These are phyloP conservation scores for Flaveria robusta DNA, from an alignment of 129 eudicot species.

Conservation along the genomic window DNA sequence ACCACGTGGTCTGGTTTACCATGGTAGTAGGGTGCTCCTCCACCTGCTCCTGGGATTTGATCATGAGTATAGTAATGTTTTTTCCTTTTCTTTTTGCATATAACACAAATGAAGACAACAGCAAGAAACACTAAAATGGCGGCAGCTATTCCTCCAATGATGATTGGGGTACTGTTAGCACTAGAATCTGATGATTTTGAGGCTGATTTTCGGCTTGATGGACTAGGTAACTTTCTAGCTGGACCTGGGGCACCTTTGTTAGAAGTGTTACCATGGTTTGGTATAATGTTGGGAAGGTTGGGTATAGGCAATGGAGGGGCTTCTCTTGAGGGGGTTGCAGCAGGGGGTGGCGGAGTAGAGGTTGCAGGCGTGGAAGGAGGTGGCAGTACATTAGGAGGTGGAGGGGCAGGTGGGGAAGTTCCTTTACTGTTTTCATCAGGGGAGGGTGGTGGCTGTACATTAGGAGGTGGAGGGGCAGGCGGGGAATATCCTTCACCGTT, in stretches of 20 bases:
- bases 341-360: constrained; percentile 30
- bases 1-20: constrained; percentile 52
- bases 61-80: constrained; percentile 40
- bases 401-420: constrained; percentile 13
- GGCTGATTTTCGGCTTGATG: constrained; percentile 38
- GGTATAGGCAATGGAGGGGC: constrained; percentile 28
- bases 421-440: not conserved
- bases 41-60: constrained; percentile 44
- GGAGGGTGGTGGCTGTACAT: constrained; percentile 32
- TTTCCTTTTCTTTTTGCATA: constrained; percentile 52
- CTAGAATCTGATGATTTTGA: constrained; percentile 32
- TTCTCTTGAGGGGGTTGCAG: constrained; percentile 21
- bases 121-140: constrained; percentile 42
- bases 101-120: constrained; percentile 31
- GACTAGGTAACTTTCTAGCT: constrained; percentile 20
- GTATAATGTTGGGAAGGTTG: constrained; percentile 34
- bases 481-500: not conserved
- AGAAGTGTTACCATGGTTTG: constrained; percentile 27
- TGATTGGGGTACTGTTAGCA: constrained; percentile 14
- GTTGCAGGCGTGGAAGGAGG: constrained; percentile 9
- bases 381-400: constrained; percentile 11
- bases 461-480: constrained; percentile 20
- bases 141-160: constrained; percentile 41
- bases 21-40: constrained; percentile 33
- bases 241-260: constrained; percentile 36